These are phyloP conservation scores for Neurospora sp. DNA, from an alignment of 495 filamentous ascomycete species.

Conservation along the genomic window DNA sequence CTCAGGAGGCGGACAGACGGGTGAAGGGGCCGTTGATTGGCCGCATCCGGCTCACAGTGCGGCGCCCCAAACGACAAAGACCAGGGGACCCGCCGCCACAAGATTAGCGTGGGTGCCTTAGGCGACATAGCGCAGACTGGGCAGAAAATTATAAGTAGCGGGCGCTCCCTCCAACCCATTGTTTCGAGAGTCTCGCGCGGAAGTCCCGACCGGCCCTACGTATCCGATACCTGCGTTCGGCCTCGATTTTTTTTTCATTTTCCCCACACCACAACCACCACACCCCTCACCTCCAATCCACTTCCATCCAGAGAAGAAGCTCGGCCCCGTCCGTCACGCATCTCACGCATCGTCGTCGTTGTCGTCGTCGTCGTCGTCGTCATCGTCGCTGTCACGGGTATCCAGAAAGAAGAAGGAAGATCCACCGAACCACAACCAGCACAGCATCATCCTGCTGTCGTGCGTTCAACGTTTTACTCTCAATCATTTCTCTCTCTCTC, in stretches of 20 bases:
- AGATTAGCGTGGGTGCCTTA: conserved; percentile 24
- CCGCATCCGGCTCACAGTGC: conserved; percentile 4
- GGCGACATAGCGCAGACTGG: conserved; percentile 10
- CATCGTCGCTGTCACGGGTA: not conserved
- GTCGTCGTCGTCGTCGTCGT: not conserved
- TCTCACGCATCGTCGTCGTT: not conserved
- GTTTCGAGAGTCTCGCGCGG: conserved; percentile 36
- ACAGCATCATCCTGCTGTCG: conserved; percentile 26
- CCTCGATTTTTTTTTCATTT: conserved; percentile 25
- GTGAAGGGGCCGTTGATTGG: conserved; percentile 15
- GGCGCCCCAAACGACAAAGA: conserved; percentile 18
- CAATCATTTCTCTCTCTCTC: not conserved
- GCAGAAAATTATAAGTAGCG: conserved; percentile 40
- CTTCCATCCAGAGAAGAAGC: conserved; percentile 5
- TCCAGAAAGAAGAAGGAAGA: conserved; percentile 11
- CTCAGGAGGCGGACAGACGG: conserved; percentile 12
- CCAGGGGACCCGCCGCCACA: conserved; percentile 22
- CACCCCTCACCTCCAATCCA: conserved; percentile 19
- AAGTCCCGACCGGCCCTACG: conserved; percentile 40
- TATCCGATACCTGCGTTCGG: conserved; percentile 29
- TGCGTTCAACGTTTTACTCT: conserved; percentile 12
- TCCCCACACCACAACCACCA: conserved; percentile 17
- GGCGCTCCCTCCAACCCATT: conserved; percentile 34
- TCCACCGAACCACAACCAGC: conserved; percentile 17
- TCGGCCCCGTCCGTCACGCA: conserved; percentile 1